These are phyloP conservation scores for Oryza glumipatula DNA, from an alignment of 176 grass and related monocot genomes.

Conservation along the genomic window DNA sequence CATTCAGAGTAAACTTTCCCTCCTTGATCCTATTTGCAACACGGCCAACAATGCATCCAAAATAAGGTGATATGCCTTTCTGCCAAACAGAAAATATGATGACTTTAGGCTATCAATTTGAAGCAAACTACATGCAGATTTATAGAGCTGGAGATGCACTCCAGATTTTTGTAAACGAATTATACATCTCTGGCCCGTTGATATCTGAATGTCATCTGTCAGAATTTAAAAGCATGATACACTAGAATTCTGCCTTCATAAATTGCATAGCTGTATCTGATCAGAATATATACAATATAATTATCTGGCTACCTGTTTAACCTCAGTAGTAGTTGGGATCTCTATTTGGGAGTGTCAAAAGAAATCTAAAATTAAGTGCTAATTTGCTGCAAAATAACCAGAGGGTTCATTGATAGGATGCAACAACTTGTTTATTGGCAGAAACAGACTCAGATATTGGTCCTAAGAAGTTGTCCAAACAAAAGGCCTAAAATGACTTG, in stretches of 20 bases:
- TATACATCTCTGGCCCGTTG: neutral
- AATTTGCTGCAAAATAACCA: neutral
- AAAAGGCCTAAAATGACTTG: neutral
- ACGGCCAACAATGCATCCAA: slow-evolving; percentile 95
- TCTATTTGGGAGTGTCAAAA: neutral
- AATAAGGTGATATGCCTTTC: slow-evolving; percentile 75
- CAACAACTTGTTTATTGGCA: neutral
- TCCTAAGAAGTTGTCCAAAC: neutral
- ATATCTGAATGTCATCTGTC: neutral
- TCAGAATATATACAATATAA: neutral
- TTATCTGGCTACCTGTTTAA: neutral
- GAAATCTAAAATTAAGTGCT: neutral
- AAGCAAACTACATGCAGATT: slow-evolving; percentile 11
- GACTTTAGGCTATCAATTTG: neutral
- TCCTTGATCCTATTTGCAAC: slow-evolving; percentile 90
- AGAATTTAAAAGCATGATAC: neutral
- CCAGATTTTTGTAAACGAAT: neutral
- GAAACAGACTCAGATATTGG: neutral
- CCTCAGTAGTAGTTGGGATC: neutral
- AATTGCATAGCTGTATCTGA: neutral
- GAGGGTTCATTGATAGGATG: neutral
- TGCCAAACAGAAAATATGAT: slow-evolving; percentile 24
- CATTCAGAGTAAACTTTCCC: slow-evolving; percentile 64
- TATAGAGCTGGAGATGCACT: slow-evolving; percentile 9
- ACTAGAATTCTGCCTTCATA: neutral